A percentile compares a stretch with the other conserved stretches of the same genome.
Conservation (phyloP, 1,284 basidiomycete genomes). For the Ceratobasidium sp. region DNA sequence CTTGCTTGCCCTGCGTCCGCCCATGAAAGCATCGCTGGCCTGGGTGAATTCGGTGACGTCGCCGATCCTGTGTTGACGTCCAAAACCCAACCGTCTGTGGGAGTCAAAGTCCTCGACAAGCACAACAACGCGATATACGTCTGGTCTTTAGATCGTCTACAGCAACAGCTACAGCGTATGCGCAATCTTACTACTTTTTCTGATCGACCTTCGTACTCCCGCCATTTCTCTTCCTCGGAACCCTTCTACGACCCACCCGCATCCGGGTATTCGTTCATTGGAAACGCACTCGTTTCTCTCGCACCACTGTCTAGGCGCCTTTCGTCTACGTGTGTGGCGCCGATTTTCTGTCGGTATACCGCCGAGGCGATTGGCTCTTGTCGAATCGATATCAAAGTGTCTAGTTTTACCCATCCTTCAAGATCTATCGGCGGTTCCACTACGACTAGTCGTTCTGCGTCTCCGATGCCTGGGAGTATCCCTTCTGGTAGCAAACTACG, state of each 20-base stretch:
- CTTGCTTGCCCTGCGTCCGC: slow-evolving; percentile 85
- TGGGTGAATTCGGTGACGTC: slow-evolving; percentile 95
- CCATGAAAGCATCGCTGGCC: slow-evolving; percentile 86
- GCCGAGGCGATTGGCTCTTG: slow-evolving; percentile 94
- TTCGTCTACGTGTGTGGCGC: slow-evolving; percentile 79
- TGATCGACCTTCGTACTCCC: slow-evolving; percentile 90
- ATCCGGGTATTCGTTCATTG: slow-evolving; percentile 91
- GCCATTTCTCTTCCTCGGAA: slow-evolving; percentile 93
- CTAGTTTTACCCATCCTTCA: slow-evolving; percentile 73
- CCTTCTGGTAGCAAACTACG: slow-evolving; percentile 80
- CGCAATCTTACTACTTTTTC: slow-evolving; percentile 93
- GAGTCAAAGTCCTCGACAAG: slow-evolving; percentile 91
- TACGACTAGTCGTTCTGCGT: slow-evolving; percentile 75
- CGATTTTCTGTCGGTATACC: slow-evolving; percentile 93
- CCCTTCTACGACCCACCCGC: slow-evolving; percentile 91
- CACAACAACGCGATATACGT: slow-evolving; percentile 86
- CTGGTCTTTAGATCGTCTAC: slow-evolving; percentile 91
- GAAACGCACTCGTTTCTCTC: slow-evolving; percentile 86
- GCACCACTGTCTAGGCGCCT: slow-evolving; percentile 82
- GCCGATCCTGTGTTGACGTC: slow-evolving; percentile 79
- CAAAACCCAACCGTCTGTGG: slow-evolving; percentile 84
- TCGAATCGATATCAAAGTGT: slow-evolving; percentile 83
- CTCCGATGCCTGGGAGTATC: slow-evolving; percentile 74
- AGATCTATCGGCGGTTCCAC: slow-evolving; percentile 73
- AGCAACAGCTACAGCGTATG: slow-evolving; percentile 92